A percentile compares a stretch with the other conserved stretches of the same genome.
These are phyloP conservation scores for Camellia oleifera DNA, from an alignment of 179 eudicot genomes.

Conservation along the genomic window DNA sequence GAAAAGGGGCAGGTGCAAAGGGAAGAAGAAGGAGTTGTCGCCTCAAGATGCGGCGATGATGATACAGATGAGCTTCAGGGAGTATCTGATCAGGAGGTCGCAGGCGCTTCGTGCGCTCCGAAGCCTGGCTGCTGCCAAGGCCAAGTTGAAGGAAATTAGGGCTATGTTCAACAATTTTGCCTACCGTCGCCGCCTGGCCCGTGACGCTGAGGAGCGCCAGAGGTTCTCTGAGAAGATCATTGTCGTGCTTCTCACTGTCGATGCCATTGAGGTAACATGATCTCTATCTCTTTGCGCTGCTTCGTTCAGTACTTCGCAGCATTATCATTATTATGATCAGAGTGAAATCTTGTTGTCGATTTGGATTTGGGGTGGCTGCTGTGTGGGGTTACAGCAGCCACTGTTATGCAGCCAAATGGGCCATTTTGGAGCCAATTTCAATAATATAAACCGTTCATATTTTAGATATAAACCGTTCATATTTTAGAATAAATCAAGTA, in stretches of 20 bases:
- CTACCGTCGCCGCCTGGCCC: constrained; percentile 65
- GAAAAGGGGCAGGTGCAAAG: constrained; percentile 55
- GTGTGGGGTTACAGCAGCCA: too few relatives aligned
- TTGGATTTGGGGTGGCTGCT: too few relatives aligned
- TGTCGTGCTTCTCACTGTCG: constrained; percentile 91
- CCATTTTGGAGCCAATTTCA: too few relatives aligned
- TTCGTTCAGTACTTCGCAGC: background rate
- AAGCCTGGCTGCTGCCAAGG: constrained; percentile 79
- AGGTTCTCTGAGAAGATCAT: constrained; percentile 81
- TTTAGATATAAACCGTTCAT: too few relatives aligned
- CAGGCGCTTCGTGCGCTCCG: constrained; percentile 86
- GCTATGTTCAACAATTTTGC: constrained; percentile 80
- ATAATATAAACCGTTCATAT: too few relatives aligned
- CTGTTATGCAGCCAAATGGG: too few relatives aligned
- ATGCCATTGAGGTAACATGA: constrained; percentile 69
- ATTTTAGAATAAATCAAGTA: too few relatives aligned
- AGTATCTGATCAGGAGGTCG: constrained; percentile 76
- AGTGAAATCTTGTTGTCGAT: too few relatives aligned
- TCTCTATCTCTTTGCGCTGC: background rate
- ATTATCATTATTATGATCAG: too few relatives aligned
- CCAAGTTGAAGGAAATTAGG: constrained; percentile 85
- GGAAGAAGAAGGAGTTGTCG: constrained; percentile 74
- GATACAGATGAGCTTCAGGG: constrained; percentile 78
- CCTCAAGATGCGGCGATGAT: constrained; percentile 75
- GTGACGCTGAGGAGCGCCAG: constrained; percentile 87